phyloP scores from a whole-genome alignment of 257 asterid species.

The Solanum dulcamara region DNA sequence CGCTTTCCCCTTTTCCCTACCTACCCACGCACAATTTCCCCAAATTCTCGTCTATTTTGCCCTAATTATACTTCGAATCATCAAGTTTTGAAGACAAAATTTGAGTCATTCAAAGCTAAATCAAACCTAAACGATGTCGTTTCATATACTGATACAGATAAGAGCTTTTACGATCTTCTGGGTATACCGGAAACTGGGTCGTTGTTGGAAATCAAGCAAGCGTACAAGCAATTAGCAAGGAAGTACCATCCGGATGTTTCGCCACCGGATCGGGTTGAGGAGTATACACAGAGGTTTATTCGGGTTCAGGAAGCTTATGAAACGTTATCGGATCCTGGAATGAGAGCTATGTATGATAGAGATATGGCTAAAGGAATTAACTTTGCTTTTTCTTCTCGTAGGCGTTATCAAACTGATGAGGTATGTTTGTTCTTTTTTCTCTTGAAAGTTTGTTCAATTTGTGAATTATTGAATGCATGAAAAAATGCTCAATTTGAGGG shows the following conservation, averaged over 20 bases:
- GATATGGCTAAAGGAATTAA: slow-evolving; percentile 45
- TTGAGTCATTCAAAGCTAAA: background rate
- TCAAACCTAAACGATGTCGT: background rate
- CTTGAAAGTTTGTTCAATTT: background rate
- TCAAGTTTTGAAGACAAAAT: background rate
- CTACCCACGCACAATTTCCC: background rate
- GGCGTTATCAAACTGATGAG: slow-evolving; percentile 33
- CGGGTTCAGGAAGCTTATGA: slow-evolving; percentile 85
- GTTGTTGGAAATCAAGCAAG: slow-evolving; percentile 58
- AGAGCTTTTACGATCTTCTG: slow-evolving; percentile 50
- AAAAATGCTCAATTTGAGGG: background rate
- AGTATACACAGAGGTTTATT: slow-evolving; percentile 56
- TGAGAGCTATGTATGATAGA: slow-evolving; percentile 54
- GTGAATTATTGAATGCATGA: background rate
- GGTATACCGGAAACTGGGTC: slow-evolving; percentile 63
- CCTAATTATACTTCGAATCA: background rate
- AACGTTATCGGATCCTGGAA: slow-evolving; percentile 66
- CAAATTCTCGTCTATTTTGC: too few relatives aligned
- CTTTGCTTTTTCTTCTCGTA: slow-evolving; percentile 36
- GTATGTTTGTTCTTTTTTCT: background rate
- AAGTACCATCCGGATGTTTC: slow-evolving; percentile 95
- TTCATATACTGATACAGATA: background rate
- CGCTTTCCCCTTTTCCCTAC: background rate
- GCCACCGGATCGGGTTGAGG: slow-evolving; percentile 74
- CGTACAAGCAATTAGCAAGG: slow-evolving; percentile 78